Evolutionary conservation across 2,329 filamentous ascomycete genomes (phyloP).

Genomic region (Arthrobotrys iridis): DNA sequence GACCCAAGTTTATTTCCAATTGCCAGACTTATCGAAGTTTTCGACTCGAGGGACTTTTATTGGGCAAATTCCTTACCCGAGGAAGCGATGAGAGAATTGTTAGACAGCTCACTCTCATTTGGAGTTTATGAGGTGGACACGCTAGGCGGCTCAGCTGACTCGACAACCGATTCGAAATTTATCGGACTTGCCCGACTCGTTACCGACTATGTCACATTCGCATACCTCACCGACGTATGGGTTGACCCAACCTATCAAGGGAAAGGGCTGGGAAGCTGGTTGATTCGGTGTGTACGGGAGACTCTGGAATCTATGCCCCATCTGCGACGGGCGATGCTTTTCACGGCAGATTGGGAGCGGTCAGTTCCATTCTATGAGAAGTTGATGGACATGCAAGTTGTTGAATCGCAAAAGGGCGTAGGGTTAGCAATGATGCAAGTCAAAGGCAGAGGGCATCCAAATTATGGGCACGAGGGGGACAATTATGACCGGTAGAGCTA

Average conservation of each 20-base stretch:
- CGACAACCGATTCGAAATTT: not conserved
- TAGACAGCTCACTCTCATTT: slow-evolving; percentile 61
- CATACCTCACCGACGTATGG: slow-evolving; percentile 67
- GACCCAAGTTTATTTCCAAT: slow-evolving; percentile 60
- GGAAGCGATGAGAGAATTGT: slow-evolving; percentile 57
- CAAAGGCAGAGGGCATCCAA: slow-evolving; percentile 55
- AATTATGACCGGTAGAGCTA: not conserved
- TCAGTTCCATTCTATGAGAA: slow-evolving; percentile 61
- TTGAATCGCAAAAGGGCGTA: slow-evolving; percentile 49
- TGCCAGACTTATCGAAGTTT: slow-evolving; percentile 59
- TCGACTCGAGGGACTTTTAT: slow-evolving; percentile 60
- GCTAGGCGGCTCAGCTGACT: slow-evolving; percentile 58
- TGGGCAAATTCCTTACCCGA: slow-evolving; percentile 60
- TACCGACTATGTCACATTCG: slow-evolving; percentile 65
- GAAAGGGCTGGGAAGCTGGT: slow-evolving; percentile 65
- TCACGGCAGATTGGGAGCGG: slow-evolving; percentile 55
- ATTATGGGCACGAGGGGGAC: slow-evolving; percentile 56
- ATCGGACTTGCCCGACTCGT: slow-evolving; percentile 65
- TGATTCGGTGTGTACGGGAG: slow-evolving; percentile 64
- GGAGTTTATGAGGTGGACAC: slow-evolving; percentile 59
- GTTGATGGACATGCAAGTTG: slow-evolving; percentile 59
- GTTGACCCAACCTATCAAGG: slow-evolving; percentile 63
- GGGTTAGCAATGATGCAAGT: slow-evolving; percentile 55
- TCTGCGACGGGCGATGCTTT: slow-evolving; percentile 62
- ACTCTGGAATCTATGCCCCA: slow-evolving; percentile 63